phyloP scores from a whole-genome alignment of 179 eudicot species.

The Corrigiola litoralis region DNA sequence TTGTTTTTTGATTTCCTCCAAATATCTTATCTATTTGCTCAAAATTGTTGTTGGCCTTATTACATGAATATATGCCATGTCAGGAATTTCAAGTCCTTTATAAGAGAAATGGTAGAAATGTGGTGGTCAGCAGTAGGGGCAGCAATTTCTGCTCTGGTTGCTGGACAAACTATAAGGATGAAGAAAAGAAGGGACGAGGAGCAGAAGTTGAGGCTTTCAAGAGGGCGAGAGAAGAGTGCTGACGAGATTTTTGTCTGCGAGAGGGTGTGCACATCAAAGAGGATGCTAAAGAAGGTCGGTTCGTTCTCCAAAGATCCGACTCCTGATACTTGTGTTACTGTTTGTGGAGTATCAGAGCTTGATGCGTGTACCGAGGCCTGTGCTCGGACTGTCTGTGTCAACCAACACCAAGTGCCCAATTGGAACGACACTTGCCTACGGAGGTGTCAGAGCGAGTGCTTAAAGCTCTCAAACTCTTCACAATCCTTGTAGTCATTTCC shows the following conservation, averaged over 20 bases:
- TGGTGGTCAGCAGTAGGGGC: conserved; percentile 75
- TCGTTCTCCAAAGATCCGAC: conserved; percentile 71
- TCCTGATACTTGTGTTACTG: conserved; percentile 67
- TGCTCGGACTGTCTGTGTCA: conserved; percentile 73
- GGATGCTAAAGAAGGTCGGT: conserved; percentile 79
- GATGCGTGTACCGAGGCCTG: conserved; percentile 80
- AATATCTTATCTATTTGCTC: too few relatives aligned
- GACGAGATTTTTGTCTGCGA: conserved; percentile 77
- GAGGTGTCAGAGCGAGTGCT: conserved; percentile 73
- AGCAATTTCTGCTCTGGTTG: conserved; percentile 53
- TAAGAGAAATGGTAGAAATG: conserved; percentile 54
- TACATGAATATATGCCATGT: too few relatives aligned
- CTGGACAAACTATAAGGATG: conserved; percentile 57
- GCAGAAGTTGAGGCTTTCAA: conserved; percentile 44
- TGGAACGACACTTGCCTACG: conserved; percentile 71
- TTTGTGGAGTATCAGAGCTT: conserved; percentile 74
- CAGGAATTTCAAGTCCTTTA: neutral
- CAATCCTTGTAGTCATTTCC: neutral
- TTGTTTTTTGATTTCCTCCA: too few relatives aligned
- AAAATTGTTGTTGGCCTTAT: too few relatives aligned
- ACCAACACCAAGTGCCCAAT: conserved; percentile 80
- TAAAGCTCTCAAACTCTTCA: conserved; percentile 39
- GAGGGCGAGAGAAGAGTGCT: conserved; percentile 55
- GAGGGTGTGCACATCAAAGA: conserved; percentile 72
- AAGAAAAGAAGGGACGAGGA: conserved; percentile 60